Conservation (phyloP, 148 eudicot species). For the Vaccinium vitisidaea region DNA sequence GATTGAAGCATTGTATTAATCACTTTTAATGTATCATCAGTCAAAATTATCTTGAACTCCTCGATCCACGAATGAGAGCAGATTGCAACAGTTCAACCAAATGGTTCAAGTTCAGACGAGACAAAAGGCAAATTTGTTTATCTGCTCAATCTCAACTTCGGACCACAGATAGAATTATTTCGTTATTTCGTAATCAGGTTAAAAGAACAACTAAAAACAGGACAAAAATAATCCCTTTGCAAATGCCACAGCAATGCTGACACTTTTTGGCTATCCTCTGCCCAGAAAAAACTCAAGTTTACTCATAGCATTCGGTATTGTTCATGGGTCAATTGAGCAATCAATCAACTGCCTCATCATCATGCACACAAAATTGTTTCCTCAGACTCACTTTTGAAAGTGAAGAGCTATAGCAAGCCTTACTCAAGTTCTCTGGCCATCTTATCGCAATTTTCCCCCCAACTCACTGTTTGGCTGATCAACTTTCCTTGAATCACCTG, state of each 20-base stretch:
- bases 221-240: too few species aligned
- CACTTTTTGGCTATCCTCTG: too few species aligned
- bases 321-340: too few species aligned
- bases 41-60: neutral
- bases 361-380: too few species aligned
- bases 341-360: too few species aligned
- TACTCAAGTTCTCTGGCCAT: too few species aligned
- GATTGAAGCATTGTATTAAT: neutral
- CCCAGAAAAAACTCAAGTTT: neutral
- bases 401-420: too few species aligned
- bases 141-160: neutral
- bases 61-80: neutral
- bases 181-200: neutral
- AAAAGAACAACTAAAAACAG: too few species aligned
- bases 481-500: neutral
- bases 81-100: neutral
- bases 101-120: neutral
- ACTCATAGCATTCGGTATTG: too few species aligned
- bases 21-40: neutral
- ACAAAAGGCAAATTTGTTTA: neutral
- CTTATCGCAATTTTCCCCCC: too few species aligned
- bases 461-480: neutral
- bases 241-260: too few species aligned
- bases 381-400: too few species aligned
- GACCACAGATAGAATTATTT: neutral